These are phyloP conservation scores for Globisporangium nodosum DNA, from an alignment of 352 stramenopile species.

Conservation along the genomic window DNA sequence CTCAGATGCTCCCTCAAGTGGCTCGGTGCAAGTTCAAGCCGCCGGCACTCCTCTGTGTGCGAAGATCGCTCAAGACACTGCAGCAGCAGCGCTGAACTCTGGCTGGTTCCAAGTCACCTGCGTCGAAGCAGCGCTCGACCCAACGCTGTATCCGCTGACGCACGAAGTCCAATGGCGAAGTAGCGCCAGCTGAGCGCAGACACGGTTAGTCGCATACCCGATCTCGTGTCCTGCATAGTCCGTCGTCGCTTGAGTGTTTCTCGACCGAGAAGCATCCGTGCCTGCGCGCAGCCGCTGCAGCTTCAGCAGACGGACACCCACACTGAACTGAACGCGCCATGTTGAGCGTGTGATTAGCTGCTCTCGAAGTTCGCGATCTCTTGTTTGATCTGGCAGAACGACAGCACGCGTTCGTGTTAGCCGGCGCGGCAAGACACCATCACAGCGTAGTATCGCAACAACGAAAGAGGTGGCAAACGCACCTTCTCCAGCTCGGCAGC, in stretches of 20 bases:
- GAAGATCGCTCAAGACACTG: not conserved
- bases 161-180: conserved; percentile 3
- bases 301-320: not conserved
- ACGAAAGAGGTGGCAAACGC: not conserved
- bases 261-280: no score
- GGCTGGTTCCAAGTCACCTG: conserved; percentile 9
- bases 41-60: conserved; percentile 3
- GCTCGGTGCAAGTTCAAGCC: not conserved
- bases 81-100: not conserved
- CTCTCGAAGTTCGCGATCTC: conserved; percentile 42
- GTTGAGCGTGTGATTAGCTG: conserved; percentile 15
- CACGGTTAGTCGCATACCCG: not conserved
- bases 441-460: not conserved
- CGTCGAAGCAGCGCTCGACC: not conserved
- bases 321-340: not conserved
- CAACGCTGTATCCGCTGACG: conserved; percentile 2
- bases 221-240: no score
- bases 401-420: not conserved
- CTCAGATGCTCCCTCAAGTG: not conserved
- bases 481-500: conserved; percentile 35
- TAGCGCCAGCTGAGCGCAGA: not conserved
- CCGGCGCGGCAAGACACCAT: not conserved
- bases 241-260: no score
- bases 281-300: not conserved
- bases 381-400: conserved; percentile 22